phyloP scores from a whole-genome alignment of 371 early-diverging fungal genomes.

The Lichtheimia corymbifera region DNA sequence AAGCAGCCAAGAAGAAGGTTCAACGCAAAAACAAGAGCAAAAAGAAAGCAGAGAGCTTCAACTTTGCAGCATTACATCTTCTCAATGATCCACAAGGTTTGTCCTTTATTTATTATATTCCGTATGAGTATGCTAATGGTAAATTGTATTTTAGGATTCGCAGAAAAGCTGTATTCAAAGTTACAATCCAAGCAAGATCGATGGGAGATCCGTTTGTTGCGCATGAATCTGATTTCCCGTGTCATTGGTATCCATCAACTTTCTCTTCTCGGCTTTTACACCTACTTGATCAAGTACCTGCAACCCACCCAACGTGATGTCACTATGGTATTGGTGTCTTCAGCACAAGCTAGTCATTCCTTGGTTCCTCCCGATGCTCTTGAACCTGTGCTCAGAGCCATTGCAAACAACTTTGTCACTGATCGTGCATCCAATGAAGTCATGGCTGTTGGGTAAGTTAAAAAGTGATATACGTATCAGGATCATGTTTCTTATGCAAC shows the following conservation, averaged over 20 bases:
- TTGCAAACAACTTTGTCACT: conserved; percentile 95
- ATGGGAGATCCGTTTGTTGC: conserved; percentile 86
- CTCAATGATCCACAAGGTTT: conserved; percentile 93
- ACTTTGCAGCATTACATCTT: conserved; percentile 92
- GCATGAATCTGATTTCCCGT: conserved; percentile 92
- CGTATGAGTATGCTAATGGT: background rate
- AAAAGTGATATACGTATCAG: background rate
- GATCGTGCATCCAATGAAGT: conserved; percentile 90
- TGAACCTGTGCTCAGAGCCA: conserved; percentile 80
- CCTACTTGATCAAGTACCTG: conserved; percentile 85
- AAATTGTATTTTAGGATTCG: conserved; percentile 58
- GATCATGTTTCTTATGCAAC: background rate
- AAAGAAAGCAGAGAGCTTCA: conserved; percentile 74
- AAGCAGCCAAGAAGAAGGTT: conserved; percentile 72
- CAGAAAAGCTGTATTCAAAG: conserved; percentile 86
- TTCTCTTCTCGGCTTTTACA: conserved; percentile 84
- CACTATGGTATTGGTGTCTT: conserved; percentile 86
- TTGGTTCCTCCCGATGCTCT: conserved; percentile 92
- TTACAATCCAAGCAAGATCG: conserved; percentile 69
- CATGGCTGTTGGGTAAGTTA: conserved; percentile 78
- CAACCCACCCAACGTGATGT: conserved; percentile 94
- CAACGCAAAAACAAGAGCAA: conserved; percentile 60
- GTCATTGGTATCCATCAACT: conserved; percentile 95
- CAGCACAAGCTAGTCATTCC: conserved; percentile 90
- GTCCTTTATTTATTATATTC: background rate